Percentiles rank a stretch among this genome's conserved stretches.
These are phyloP conservation scores for Chlamydomonas eustigma DNA, from an alignment of 139 green algal genomes.

Conservation along the genomic window DNA sequence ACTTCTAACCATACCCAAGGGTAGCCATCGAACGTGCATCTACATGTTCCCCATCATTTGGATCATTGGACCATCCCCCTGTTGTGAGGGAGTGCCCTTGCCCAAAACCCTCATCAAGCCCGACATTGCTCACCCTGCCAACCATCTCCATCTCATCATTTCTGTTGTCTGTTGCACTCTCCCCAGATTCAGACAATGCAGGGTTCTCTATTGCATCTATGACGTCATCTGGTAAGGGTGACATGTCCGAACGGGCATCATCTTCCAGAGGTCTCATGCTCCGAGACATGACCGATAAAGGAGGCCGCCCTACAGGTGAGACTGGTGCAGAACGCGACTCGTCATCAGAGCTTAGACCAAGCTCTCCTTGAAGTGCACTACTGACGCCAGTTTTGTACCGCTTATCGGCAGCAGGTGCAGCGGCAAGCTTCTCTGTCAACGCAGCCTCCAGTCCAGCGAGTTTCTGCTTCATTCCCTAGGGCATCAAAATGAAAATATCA, in stretches of 20 bases:
- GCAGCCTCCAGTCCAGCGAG: slow-evolving; percentile 1
- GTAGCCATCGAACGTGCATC: neutral
- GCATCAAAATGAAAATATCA: too few species aligned
- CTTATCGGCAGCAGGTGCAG: neutral
- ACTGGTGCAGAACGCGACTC: neutral
- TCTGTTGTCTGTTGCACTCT: neutral
- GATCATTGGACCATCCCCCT: neutral
- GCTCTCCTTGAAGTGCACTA: too few species aligned
- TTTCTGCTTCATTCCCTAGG: slow-evolving; percentile 8
- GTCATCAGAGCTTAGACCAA: too few species aligned
- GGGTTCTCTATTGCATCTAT: slow-evolving; percentile 10
- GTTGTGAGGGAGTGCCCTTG: neutral
- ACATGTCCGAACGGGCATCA: neutral
- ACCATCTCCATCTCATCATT: neutral
- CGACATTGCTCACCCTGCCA: neutral
- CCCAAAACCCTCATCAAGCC: neutral
- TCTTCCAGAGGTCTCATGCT: neutral
- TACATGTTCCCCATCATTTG: neutral
- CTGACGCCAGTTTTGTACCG: neutral
- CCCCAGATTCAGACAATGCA: neutral
- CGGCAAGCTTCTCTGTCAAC: neutral
- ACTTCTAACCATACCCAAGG: neutral
- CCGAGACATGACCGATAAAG: neutral
- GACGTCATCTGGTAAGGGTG: slow-evolving; percentile 8
- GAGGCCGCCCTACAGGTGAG: neutral